These are phyloP conservation scores for Plasmodiophora brassicae DNA, from an alignment of 208 protist species.

Conservation along the genomic window DNA sequence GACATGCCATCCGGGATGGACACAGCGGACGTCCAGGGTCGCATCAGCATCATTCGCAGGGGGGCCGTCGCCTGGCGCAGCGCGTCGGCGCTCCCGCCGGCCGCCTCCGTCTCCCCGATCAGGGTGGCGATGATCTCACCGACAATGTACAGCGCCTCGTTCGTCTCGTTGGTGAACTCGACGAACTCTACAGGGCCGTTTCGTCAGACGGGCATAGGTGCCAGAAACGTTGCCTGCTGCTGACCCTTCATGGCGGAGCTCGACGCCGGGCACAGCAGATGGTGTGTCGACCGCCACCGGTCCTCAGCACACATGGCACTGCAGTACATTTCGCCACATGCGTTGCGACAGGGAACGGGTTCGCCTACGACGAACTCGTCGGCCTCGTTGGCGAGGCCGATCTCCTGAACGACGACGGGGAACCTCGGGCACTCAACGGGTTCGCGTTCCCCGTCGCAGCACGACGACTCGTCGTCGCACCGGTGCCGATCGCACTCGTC, in stretches of 20 bases:
- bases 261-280: neutral
- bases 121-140: neutral
- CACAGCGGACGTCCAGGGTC: neutral
- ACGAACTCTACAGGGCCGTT: too few species aligned
- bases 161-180: conserved; percentile 21
- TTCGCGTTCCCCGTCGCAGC: neutral
- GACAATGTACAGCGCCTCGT: conserved; percentile 27
- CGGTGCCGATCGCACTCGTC: neutral
- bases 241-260: neutral
- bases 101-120: neutral
- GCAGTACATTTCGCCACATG: neutral
- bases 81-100: neutral
- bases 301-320: neutral
- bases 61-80: neutral
- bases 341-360: neutral
- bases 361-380: neutral
- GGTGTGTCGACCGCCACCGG: neutral
- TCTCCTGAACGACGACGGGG: neutral
- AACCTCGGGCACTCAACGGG: neutral
- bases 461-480: neutral
- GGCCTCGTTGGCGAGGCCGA: neutral
- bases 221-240: neutral
- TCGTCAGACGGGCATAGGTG: neutral
- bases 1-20: neutral
- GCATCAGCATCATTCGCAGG: neutral